Conservation (phyloP, 179 eudicot genomes). For the Vitellaria paradoxa region DNA sequence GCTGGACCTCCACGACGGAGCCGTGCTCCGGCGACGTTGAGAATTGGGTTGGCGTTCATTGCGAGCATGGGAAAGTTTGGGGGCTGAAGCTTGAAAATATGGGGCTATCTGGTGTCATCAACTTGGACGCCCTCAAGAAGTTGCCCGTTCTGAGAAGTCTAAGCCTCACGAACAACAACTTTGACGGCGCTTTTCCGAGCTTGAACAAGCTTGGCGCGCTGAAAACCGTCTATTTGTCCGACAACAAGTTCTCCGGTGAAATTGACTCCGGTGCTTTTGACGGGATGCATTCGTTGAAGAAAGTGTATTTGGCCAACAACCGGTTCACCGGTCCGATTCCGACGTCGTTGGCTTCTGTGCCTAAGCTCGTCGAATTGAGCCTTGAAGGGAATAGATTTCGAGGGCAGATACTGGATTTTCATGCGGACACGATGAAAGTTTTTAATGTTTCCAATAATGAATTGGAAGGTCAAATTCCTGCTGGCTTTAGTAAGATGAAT, state of each 20-base stretch:
- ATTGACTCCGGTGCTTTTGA: slow-evolving; percentile 42
- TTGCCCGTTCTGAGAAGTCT: slow-evolving; percentile 36
- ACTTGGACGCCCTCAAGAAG: slow-evolving; percentile 30
- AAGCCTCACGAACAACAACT: slow-evolving; percentile 41
- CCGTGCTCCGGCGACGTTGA: slow-evolving; percentile 40
- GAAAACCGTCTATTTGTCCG: slow-evolving; percentile 41
- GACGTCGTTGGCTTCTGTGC: slow-evolving; percentile 38
- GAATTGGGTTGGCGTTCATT: slow-evolving; percentile 52
- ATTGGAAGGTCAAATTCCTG: slow-evolving; percentile 48
- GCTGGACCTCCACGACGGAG: slow-evolving; percentile 37
- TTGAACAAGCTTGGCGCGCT: slow-evolving; percentile 26
- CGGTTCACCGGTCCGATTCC: slow-evolving; percentile 54
- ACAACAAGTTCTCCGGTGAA: slow-evolving; percentile 59
- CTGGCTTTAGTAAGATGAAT: slow-evolving; percentile 29
- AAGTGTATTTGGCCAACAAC: slow-evolving; percentile 46
- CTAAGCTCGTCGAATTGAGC: slow-evolving; percentile 49
- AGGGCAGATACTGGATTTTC: slow-evolving; percentile 59
- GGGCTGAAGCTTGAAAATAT: slow-evolving; percentile 48
- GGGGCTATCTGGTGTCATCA: slow-evolving; percentile 39
- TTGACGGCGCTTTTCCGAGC: slow-evolving; percentile 36
- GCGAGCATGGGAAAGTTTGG: slow-evolving; percentile 41
- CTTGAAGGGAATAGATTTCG: slow-evolving; percentile 57
- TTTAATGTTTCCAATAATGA: slow-evolving; percentile 46
- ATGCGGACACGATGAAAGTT: slow-evolving; percentile 24
- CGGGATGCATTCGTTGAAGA: slow-evolving; percentile 51